Percentiles rank a stretch among this genome's conserved stretches.
These are phyloP conservation scores for Marasmius fiardii DNA, from an alignment of 1,284 basidiomycete genomes.

Conservation along the genomic window DNA sequence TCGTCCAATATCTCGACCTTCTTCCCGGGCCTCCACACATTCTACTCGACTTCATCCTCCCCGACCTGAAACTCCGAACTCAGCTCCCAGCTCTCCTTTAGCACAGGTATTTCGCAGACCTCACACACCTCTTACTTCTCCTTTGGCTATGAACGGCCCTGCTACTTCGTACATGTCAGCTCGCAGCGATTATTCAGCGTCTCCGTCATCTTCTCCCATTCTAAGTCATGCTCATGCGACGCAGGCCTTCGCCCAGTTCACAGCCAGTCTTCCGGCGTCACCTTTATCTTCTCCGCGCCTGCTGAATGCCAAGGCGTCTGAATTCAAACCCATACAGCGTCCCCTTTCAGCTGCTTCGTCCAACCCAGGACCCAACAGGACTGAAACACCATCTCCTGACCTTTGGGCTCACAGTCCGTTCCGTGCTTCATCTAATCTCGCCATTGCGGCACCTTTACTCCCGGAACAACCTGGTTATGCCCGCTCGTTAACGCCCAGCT, in stretches of 20 bases:
- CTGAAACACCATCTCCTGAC: slow-evolving; percentile 77
- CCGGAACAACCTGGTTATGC: slow-evolving; percentile 66
- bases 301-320: slow-evolving; percentile 54
- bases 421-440: slow-evolving; percentile 77
- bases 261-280: slow-evolving; percentile 66
- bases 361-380: slow-evolving; percentile 48
- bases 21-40: slow-evolving; percentile 73
- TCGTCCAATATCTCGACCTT: slow-evolving; percentile 76
- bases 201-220: slow-evolving; percentile 68
- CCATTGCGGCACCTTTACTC: slow-evolving; percentile 83
- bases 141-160: slow-evolving; percentile 51
- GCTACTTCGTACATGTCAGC: slow-evolving; percentile 57
- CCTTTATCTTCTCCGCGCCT: slow-evolving; percentile 58
- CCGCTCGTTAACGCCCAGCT: slow-evolving; percentile 48
- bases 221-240: slow-evolving; percentile 51
- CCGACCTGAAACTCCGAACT: slow-evolving; percentile 71
- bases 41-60: slow-evolving; percentile 57
- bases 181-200: slow-evolving; percentile 56
- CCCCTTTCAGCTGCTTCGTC: slow-evolving; percentile 73
- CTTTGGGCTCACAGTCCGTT: slow-evolving; percentile 75
- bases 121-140: slow-evolving; percentile 72
- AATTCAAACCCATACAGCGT: slow-evolving; percentile 59
- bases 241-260: slow-evolving; percentile 52
- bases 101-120: slow-evolving; percentile 70
- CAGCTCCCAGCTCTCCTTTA: slow-evolving; percentile 67